These are phyloP conservation scores for Lenzites betulinus DNA, from an alignment of 768 basidiomycete genomes.

Conservation along the genomic window DNA sequence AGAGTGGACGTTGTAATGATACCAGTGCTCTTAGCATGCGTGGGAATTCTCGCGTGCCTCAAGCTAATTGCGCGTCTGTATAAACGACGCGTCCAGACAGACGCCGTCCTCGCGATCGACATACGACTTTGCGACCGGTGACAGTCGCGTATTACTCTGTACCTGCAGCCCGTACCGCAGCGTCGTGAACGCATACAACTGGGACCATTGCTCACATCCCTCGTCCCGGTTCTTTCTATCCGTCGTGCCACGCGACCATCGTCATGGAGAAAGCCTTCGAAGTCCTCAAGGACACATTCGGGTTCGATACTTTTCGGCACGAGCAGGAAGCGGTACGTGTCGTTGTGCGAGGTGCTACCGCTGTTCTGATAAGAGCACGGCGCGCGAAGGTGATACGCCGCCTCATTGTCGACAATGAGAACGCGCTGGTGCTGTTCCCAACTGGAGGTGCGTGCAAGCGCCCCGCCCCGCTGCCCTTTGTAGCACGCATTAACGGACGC, in stretches of 20 bases:
- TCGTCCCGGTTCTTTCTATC: background rate
- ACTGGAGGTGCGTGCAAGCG: constrained; percentile 35
- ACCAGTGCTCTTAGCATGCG: background rate
- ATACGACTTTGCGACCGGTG: too few relatives aligned
- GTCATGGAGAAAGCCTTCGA: constrained; percentile 39
- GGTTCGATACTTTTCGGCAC: constrained; percentile 38
- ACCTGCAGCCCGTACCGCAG: too few relatives aligned
- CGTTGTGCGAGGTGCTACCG: background rate
- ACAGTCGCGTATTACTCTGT: background rate
- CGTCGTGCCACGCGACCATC: background rate
- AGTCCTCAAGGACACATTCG: constrained; percentile 38
- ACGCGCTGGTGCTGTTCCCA: constrained; percentile 44
- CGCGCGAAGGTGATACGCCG: constrained; percentile 37
- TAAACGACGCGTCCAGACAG: constrained; percentile 19
- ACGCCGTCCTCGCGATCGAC: background rate
- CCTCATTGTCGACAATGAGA: constrained; percentile 42
- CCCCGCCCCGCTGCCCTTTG: background rate
- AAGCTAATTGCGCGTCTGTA: background rate
- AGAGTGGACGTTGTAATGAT: constrained; percentile 7
- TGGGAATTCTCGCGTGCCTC: background rate
- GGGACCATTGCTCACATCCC: background rate
- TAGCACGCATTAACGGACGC: background rate
- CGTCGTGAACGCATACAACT: background rate
- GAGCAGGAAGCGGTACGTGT: constrained; percentile 39
- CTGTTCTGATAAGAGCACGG: too few relatives aligned